A percentile compares a stretch with the other conserved stretches of the same genome.
phyloP scores from a whole-genome alignment of 768 basidiomycete genomes.

The Termitomyces sp. region DNA sequence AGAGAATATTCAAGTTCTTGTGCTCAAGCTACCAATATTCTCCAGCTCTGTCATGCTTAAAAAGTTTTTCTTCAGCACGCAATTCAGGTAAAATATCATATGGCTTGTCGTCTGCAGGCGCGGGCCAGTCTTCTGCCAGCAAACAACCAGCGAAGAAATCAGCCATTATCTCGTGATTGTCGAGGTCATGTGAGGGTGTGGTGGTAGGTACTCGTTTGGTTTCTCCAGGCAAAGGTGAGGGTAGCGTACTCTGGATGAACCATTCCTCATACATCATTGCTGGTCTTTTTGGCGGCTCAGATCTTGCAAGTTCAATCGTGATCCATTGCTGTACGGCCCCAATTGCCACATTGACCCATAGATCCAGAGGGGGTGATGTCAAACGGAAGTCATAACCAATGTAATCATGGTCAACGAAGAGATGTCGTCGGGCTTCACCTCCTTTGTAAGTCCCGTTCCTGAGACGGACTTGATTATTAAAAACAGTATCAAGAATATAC shows the following conservation, averaged over 20 bases:
- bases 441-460: accelerated
- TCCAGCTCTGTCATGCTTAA: no score
- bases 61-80: background rate
- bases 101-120: background rate
- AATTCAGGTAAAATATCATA: background rate
- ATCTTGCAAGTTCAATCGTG: background rate
- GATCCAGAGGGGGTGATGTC: no score
- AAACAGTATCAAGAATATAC: background rate
- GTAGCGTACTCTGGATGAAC: background rate
- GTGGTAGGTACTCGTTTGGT: background rate
- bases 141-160: background rate
- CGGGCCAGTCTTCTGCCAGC: background rate
- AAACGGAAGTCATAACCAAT: background rate
- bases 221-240: background rate
- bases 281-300: no score
- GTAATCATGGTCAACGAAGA: background rate
- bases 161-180: background rate
- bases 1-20: background rate
- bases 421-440: background rate
- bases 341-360: no score
- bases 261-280: background rate
- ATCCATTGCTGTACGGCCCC: no score
- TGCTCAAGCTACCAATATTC: no score
- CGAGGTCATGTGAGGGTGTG: background rate
- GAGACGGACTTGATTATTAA: background rate